phyloP scores from a whole-genome alignment of 106 monocot genomes.

The Platanthera guangdongensis region DNA sequence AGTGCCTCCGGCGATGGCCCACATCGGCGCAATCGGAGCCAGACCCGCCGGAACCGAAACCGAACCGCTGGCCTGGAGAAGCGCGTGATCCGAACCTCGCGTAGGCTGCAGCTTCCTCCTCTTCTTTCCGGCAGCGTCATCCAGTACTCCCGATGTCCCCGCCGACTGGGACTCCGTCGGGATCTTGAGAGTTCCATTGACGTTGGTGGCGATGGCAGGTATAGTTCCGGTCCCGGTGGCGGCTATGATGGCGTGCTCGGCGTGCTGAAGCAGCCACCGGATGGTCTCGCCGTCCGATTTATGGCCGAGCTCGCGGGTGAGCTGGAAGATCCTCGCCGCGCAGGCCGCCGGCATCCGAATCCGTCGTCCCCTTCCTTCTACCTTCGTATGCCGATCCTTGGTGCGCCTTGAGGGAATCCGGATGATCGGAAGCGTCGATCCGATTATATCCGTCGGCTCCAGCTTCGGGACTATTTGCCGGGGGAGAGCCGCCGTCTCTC shows the following conservation, averaged over 20 bases:
- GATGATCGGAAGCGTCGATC: neutral
- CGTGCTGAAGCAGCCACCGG: constrained; percentile 28
- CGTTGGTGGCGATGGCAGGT: constrained; percentile 29
- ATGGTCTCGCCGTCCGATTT: constrained; percentile 34
- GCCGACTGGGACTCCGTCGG: constrained; percentile 14
- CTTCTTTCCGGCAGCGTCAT: constrained; percentile 1
- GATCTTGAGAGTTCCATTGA: constrained; percentile 24
- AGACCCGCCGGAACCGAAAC: constrained; percentile 20
- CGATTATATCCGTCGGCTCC: constrained; percentile 16
- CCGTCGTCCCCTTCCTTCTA: constrained; percentile 27
- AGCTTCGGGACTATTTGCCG: constrained; percentile 21
- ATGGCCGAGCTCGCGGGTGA: constrained; percentile 29
- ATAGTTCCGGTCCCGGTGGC: constrained; percentile 29
- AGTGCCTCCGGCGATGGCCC: constrained; percentile 12
- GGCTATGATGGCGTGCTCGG: constrained; percentile 32
- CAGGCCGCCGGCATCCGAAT: constrained; percentile 38
- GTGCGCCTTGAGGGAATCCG: constrained; percentile 10
- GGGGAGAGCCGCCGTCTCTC: neutral
- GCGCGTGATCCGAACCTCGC: neutral
- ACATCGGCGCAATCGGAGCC: constrained; percentile 21
- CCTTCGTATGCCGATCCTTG: constrained; percentile 34
- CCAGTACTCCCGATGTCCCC: neutral
- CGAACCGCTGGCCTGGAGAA: constrained; percentile 1
- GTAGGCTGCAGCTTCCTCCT: constrained; percentile 23
- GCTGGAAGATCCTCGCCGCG: constrained; percentile 32